Conservation (phyloP, 2,329 filamentous ascomycete genomes). For the Verruconis gallopava region DNA sequence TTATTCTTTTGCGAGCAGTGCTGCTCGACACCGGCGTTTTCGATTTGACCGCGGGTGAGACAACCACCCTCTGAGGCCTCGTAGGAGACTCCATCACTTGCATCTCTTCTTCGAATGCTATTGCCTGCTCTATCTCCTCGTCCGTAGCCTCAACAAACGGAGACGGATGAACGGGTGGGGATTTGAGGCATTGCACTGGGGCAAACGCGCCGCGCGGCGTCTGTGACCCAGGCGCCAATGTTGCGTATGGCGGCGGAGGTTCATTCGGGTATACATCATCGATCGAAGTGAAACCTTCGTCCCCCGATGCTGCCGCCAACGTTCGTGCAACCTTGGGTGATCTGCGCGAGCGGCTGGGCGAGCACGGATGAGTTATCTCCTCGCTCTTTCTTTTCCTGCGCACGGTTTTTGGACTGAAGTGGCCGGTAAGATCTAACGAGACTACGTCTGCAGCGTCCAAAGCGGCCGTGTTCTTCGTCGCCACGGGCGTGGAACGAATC, state of each 20-base stretch:
- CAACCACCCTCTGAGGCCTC: too few relatives aligned
- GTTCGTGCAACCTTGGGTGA: constrained; percentile 2
- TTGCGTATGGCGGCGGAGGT: constrained; percentile 9
- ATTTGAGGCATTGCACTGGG: background rate
- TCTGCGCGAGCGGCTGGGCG: background rate
- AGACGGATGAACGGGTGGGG: background rate
- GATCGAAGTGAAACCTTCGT: constrained; percentile 7
- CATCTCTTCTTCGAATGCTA: constrained; percentile 5
- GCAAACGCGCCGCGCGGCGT: background rate
- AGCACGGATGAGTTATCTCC: constrained; percentile 4
- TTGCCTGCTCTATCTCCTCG: constrained; percentile 1
- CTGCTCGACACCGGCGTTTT: background rate
- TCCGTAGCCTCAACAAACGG: background rate
- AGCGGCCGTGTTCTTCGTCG: background rate
- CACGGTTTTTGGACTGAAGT: background rate
- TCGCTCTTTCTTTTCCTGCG: constrained; percentile 9
- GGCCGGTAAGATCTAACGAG: constrained; percentile 7
- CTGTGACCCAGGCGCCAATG: background rate
- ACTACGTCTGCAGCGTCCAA: background rate
- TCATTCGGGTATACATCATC: constrained; percentile 8
- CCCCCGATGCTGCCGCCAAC: background rate
- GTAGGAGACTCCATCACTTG: too few relatives aligned
- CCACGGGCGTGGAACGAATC: background rate
- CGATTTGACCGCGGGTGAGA: too few relatives aligned
- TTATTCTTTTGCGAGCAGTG: constrained; percentile 1